A percentile compares a stretch with the other conserved stretches of the same genome.
Conservation (phyloP, 768 basidiomycete genomes). For the Infundibulicybe gibba region DNA sequence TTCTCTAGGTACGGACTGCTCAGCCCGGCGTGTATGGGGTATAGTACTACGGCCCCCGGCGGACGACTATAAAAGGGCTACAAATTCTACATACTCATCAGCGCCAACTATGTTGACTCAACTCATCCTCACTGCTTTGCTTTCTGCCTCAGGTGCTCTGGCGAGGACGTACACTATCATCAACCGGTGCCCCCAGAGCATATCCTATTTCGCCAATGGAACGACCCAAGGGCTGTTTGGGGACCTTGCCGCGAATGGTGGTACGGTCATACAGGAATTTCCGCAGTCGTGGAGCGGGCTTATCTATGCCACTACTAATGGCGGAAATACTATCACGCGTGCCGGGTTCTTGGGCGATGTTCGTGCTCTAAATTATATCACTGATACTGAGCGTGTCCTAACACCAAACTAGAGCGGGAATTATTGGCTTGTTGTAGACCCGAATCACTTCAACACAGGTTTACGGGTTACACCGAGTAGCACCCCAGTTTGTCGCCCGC, state of each 20-base stretch:
- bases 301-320: conserved; percentile 20
- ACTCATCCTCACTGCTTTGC: no score
- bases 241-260: conserved; percentile 15
- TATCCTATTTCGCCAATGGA: conserved; percentile 20
- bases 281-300: conserved; percentile 17
- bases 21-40: no score
- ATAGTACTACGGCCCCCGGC: no score
- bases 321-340: conserved; percentile 14
- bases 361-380: neutral
- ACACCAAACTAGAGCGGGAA: neutral
- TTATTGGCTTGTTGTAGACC: conserved; percentile 4
- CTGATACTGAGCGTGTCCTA: neutral
- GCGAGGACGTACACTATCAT: conserved; percentile 10
- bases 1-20: no score
- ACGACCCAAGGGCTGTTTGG: conserved; percentile 10
- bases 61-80: no score
- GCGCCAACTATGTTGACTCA: no score
- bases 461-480: neutral
- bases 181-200: conserved; percentile 20
- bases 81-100: no score
- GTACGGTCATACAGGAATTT: conserved; percentile 8
- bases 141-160: no score
- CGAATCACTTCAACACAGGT: conserved; percentile 1
- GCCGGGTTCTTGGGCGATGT: conserved; percentile 18
- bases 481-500: neutral